phyloP scores from a whole-genome alignment of 257 asterid species.

The Voacanga thouarsii region DNA sequence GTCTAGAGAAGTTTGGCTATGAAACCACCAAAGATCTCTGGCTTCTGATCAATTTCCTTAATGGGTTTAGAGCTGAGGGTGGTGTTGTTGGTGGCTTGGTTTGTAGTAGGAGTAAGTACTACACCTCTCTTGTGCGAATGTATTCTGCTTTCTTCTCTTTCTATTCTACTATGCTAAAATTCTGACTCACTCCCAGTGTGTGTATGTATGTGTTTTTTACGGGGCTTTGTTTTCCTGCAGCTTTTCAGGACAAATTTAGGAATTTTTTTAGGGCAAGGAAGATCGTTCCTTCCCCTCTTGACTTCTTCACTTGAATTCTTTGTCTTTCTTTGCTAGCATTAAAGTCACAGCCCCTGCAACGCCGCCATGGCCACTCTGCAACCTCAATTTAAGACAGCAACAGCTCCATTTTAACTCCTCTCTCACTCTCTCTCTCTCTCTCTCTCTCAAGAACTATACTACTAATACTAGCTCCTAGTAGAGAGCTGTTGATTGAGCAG shows the following conservation, averaged over 20 bases:
- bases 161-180: background rate
- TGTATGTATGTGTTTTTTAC: slow-evolving; percentile 1
- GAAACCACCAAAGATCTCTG: slow-evolving; percentile 4
- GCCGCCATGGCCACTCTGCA: slow-evolving; percentile 82
- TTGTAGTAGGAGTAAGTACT: background rate
- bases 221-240: slow-evolving; percentile 36
- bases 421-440: slow-evolving; percentile 28
- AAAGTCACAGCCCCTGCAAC: slow-evolving; percentile 82
- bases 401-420: slow-evolving; percentile 13
- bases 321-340: slow-evolving; percentile 44
- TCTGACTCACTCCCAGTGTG: slow-evolving; percentile 22
- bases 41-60: background rate
- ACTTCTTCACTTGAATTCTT: slow-evolving; percentile 32
- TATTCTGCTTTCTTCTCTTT: background rate
- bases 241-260: slow-evolving; percentile 31
- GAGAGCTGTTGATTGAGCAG: slow-evolving; percentile 6
- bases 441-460: slow-evolving; percentile 15
- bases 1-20: background rate
- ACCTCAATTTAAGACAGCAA: slow-evolving; percentile 67
- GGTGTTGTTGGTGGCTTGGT: background rate
- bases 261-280: slow-evolving; percentile 32
- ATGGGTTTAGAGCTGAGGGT: background rate
- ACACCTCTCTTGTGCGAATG: slow-evolving; percentile 5
- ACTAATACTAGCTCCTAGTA: background rate
- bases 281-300: slow-evolving; percentile 16